phyloP scores from a whole-genome alignment of 2,329 filamentous ascomycete species.

The Aspergillus flavus region DNA sequence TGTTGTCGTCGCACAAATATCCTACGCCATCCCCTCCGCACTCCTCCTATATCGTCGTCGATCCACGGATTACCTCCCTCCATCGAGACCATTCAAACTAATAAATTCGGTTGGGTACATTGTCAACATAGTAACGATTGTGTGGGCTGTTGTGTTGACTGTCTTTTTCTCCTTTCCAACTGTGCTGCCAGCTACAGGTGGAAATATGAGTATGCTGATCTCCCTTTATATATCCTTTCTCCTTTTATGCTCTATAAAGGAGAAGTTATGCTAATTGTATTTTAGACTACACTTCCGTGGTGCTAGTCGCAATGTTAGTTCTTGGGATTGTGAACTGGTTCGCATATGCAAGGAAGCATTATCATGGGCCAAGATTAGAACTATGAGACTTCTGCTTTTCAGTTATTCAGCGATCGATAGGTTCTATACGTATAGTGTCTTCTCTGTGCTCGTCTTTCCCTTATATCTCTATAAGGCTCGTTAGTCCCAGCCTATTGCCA shows the following conservation, averaged over 20 bases:
- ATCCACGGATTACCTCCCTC: slow-evolving; percentile 19
- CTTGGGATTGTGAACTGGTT: slow-evolving; percentile 25
- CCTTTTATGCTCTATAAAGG: background rate
- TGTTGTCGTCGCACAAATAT: slow-evolving; percentile 27
- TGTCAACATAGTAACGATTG: slow-evolving; percentile 15
- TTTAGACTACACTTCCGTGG: slow-evolving; percentile 25
- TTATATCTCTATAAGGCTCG: background rate
- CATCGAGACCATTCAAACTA: slow-evolving; percentile 17
- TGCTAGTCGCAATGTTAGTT: slow-evolving; percentile 22
- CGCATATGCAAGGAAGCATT: slow-evolving; percentile 20
- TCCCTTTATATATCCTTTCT: background rate
- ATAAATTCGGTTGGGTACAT: slow-evolving; percentile 20
- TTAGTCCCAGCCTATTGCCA: background rate
- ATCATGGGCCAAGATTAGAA: slow-evolving; percentile 27
- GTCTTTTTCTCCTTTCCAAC: slow-evolving; percentile 27
- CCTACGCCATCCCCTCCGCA: slow-evolving; percentile 23
- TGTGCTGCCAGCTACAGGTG: slow-evolving; percentile 19
- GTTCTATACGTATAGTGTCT: too few species aligned
- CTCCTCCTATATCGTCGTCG: slow-evolving; percentile 21
- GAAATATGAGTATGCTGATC: slow-evolving; percentile 26
- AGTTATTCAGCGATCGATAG: background rate
- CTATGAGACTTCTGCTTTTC: background rate
- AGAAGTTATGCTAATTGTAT: background rate
- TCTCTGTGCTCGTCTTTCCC: background rate
- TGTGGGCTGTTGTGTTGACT: slow-evolving; percentile 24